Evolutionary conservation across 2,329 filamentous ascomycete species (phyloP).

Genomic region (Neonectria hederae): DNA sequence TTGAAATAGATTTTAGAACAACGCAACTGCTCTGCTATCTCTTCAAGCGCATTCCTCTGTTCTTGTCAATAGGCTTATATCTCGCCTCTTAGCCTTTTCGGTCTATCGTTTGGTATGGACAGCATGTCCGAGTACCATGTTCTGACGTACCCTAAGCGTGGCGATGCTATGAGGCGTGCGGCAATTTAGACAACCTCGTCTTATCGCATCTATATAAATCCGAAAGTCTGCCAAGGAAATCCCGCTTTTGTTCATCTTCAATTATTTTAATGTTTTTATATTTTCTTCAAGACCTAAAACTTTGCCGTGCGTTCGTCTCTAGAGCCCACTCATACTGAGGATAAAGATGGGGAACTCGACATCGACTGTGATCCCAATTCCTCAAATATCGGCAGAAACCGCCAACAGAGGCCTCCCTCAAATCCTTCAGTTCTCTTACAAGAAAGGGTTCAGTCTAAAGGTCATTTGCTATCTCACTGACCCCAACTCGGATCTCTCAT

Average conservation of each 20-base stretch:
- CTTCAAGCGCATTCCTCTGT: not conserved
- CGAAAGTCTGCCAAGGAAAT: not conserved
- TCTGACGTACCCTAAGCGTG: not conserved
- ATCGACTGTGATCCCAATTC: not conserved
- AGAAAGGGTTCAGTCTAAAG: constrained; percentile 19
- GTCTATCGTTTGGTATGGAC: too few species aligned
- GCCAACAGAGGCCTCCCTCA: constrained; percentile 6
- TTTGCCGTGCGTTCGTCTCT: too few species aligned
- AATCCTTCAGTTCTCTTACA: constrained; percentile 20
- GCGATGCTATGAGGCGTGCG: not conserved
- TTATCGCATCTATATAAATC: not conserved
- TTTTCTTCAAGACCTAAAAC: not conserved
- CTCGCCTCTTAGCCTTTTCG: not conserved
- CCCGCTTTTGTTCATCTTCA: not conserved
- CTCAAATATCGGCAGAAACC: constrained; percentile 13
- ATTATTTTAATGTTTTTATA: not conserved
- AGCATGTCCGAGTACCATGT: too few species aligned
- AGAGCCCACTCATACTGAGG: not conserved
- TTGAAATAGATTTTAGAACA: not conserved
- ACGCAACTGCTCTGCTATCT: not conserved
- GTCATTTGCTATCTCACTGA: constrained; percentile 17
- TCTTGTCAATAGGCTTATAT: not conserved
- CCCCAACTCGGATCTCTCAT: constrained; percentile 12
- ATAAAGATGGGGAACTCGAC: constrained; percentile 20
- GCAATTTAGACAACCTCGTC: not conserved